Evolutionary conservation across 768 basidiomycete genomes (phyloP), one percentile per base, ranked within the genome.

Genomic region (Pleurotus platypus): DNA sequence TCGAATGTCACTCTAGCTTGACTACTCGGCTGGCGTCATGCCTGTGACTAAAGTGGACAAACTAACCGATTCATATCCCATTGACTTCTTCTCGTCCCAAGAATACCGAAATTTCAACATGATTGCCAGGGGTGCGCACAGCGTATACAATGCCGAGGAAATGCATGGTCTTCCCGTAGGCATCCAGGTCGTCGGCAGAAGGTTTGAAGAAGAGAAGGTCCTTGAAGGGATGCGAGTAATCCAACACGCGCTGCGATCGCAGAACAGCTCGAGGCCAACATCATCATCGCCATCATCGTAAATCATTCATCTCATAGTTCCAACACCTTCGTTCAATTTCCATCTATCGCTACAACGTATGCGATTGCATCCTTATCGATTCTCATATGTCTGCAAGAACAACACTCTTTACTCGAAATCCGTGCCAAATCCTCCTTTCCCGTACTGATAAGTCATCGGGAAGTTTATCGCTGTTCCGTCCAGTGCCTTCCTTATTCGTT

Each of bases 201-300:
- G 83, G 42, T 75, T 87, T 40, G 84, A 88, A 65, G 89, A 90
- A 68, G 89, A 91, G 69, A 84, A 84, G 63, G 87, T 87, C 2
- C 60, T 90, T 5, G 81, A 84, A 63, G 86, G 82, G 2, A 88
- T 89, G 83, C 80, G 81, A 62, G 74, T 89, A 24, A 70, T 77
- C 16, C 73, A 77, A 62, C 66, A 59, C 38, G 71, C 75, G 2
- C 62, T 79, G 55, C 64, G 69, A 51, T 27, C 27, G n/a, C 49
- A 35, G 35, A n/a, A 49, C 2, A 49, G 30, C 20, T 38, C 9
- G 46, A 48, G 42, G 9, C 1, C 30, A 35, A 9, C 43, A 16
- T 45, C 43, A n/a, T n/a, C 43, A n/a, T n/a, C 43, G 15, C 43
- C 20, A 20, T 45, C n/a, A 45, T 30, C 18, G 18, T 18, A 18